Base-by-base conservation (phyloP, 345 rosid species). In the Erysimum cheiranthoides region DNA sequence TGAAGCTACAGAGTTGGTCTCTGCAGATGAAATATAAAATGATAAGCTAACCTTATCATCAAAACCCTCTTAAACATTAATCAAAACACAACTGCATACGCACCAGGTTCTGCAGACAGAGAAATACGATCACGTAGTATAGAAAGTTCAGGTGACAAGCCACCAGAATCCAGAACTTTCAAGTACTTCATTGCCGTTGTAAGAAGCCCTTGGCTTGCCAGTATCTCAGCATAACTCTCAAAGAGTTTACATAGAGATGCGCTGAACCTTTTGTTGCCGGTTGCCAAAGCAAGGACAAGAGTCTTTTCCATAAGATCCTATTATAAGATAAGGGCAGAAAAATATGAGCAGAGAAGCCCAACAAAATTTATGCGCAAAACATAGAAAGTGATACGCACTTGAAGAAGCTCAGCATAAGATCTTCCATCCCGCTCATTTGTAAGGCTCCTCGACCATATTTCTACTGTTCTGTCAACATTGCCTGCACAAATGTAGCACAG, bases 301-400 rank as follows among this genome's bases (percentile, higher is more conserved):
- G 99, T 96, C 86, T 96, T 96, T 84, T 96, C 99, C 99, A 93
- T 96, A 81, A 96, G 85, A 80, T 96, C 99, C 99, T 96, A 83
- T 35, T 40, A 75, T 58, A 80, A 70, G 69, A 67, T 27, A 76
- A 78, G 13, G 16, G 64, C 63, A 50, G 45, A 57, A 31, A n/a
- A 54, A 54, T 62, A 82, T 61, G 30, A 66, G 32, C 50, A 46
- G 49, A 51, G 27, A 76, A 73, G 56, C 71, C 13, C 65, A 61
- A 25, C 59, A 21, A 13, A 57, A 21, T 52, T 8, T 36, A 35
- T 68, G 31, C 8, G 51, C 46, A 57, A 30, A 51, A 63, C 68
- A 30, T 53, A 77, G 68, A 56, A 81, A 77, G 50, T 35, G 76
- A 61, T 71, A 77, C 81, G 64, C 61, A 93, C 99, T 88, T 96